Conservation (phyloP, 306 rosid genomes). For the Trifolium pratense region DNA sequence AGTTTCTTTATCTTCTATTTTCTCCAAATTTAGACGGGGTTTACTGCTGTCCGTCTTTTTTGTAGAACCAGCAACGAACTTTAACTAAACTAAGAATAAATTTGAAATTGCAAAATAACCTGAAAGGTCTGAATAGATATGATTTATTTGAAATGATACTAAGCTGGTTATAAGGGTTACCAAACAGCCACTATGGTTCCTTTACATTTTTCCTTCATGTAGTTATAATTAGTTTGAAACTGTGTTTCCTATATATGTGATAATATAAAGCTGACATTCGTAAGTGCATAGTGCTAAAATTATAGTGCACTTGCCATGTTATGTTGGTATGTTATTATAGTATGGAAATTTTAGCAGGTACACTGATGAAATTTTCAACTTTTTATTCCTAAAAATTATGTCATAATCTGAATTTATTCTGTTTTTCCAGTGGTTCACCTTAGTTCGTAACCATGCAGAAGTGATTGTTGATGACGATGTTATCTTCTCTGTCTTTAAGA, state of each 20-base stretch:
- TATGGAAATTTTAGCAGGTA: constrained; percentile 21
- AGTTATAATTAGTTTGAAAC: background rate
- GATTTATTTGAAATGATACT: background rate
- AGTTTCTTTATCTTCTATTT: constrained; percentile 9
- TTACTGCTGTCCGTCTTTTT: background rate
- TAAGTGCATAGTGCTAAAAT: constrained; percentile 13
- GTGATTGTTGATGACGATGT: constrained; percentile 72
- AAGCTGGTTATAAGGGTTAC: background rate
- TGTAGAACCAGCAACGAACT: background rate
- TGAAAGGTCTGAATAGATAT: background rate
- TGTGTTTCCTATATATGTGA: too few species aligned
- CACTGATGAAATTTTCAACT: constrained; percentile 26
- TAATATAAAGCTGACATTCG: constrained; percentile 11
- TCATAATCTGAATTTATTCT: constrained; percentile 48
- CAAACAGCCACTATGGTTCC: background rate
- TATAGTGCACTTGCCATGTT: background rate
- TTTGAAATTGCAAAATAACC: background rate
- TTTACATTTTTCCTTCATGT: background rate
- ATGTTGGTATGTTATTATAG: constrained; percentile 7
- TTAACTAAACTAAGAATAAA: background rate
- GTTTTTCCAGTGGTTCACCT: constrained; percentile 81
- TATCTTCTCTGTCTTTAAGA: constrained; percentile 67
- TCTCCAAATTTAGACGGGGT: background rate
- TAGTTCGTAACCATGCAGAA: constrained; percentile 86
- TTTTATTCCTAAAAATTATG: constrained; percentile 27